Percentiles rank a stretch among this genome's conserved stretches.
phyloP scores from a whole-genome alignment of 164 flowering plant species.

The Santalum album region DNA sequence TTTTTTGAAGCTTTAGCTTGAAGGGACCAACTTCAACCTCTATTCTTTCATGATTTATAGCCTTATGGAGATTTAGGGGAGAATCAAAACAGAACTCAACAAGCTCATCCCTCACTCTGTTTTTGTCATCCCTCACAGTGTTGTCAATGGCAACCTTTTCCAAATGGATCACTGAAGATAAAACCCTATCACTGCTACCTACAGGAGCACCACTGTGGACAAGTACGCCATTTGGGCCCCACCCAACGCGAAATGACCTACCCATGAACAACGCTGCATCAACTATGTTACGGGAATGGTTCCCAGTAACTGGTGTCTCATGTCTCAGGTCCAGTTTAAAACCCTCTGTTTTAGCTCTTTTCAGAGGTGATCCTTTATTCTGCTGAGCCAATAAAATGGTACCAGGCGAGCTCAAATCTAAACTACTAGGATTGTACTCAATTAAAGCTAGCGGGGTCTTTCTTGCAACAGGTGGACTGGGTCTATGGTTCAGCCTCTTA shows the following conservation, averaged over 20 bases:
- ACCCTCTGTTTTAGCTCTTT: conserved; percentile 45
- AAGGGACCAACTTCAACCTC: conserved; percentile 52
- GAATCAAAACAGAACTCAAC: conserved; percentile 59
- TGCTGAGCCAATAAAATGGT: conserved; percentile 68
- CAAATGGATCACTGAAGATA: conserved; percentile 72
- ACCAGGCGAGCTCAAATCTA: conserved; percentile 38
- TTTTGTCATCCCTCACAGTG: conserved; percentile 68
- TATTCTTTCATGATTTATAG: conserved; percentile 36
- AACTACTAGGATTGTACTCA: conserved; percentile 49
- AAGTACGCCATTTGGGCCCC: conserved; percentile 95
- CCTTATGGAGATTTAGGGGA: conserved; percentile 66
- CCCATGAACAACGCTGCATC: conserved; percentile 98
- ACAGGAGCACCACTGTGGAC: conserved; percentile 65
- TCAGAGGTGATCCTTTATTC: conserved; percentile 44
- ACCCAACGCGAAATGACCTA: conserved; percentile 90
- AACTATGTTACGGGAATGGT: conserved; percentile 64
- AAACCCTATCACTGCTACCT: conserved; percentile 24
- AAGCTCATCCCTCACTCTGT: conserved; percentile 61
- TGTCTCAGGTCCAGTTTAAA: conserved; percentile 57
- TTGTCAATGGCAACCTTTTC: conserved; percentile 85
- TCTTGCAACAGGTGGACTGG: conserved; percentile 39
- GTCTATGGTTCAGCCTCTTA: conserved; percentile 26
- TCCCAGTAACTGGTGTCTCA: conserved; percentile 57
- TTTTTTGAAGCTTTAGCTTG: conserved; percentile 60
- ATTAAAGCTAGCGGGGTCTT: conserved; percentile 72